A percentile compares a stretch with the other conserved stretches of the same genome.
Evolutionary conservation across 1,284 basidiomycete genomes (phyloP).

Genomic region (Cryptococcus deneoformans): DNA sequence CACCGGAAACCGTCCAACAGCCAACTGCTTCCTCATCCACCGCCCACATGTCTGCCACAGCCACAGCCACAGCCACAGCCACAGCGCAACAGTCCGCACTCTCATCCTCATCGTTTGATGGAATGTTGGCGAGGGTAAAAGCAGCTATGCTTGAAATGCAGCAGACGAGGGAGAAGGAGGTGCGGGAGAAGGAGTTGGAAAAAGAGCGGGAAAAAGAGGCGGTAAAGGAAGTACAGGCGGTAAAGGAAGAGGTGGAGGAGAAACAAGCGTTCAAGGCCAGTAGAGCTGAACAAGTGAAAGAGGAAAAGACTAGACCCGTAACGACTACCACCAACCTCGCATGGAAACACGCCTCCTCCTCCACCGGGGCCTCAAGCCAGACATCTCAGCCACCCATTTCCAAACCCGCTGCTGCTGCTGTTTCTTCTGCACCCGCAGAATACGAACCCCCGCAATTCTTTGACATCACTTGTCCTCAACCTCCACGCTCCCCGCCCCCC

Average conservation of each 20-base stretch:
- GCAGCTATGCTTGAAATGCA: slow-evolving; percentile 62
- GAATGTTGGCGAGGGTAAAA: slow-evolving; percentile 83
- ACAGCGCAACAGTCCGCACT: too few species aligned
- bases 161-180: slow-evolving; percentile 13
- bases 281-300: neutral
- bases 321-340: neutral
- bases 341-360: neutral
- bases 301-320: neutral
- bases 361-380: neutral
- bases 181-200: slow-evolving; percentile 33
- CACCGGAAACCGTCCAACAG: slow-evolving; percentile 57
- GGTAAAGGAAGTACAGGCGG: neutral
- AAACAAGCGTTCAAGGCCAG: neutral
- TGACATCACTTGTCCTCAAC: slow-evolving; percentile 34
- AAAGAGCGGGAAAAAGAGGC: slow-evolving; percentile 5
- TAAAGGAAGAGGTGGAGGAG: neutral
- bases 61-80: too few species aligned
- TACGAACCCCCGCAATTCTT: slow-evolving; percentile 24
- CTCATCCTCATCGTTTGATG: slow-evolving; percentile 55
- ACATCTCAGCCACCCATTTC: neutral
- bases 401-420: neutral
- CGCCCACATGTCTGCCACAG: too few species aligned
- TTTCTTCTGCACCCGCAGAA: neutral
- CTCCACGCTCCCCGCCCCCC: slow-evolving; percentile 24
- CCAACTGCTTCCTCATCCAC: too few species aligned